These are phyloP conservation scores for Rhytidiadelphus loreus DNA, from an alignment of 225 moss, liverwort and hornwort species.

Conservation along the genomic window DNA sequence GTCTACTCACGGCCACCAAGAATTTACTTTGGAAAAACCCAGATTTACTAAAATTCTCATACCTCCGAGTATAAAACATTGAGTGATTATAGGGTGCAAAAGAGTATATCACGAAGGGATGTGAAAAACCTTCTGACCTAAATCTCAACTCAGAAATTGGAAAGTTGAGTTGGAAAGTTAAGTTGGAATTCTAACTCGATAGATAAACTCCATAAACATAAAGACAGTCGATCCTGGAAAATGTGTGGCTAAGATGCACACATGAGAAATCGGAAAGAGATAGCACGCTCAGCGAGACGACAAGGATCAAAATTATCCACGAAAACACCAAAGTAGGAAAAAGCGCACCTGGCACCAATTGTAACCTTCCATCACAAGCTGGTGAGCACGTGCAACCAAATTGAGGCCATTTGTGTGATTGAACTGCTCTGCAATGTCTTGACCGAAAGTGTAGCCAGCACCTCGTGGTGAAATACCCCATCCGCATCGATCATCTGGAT, in stretches of 20 bases:
- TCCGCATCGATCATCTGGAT: constrained; percentile 96
- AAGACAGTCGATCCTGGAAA: neutral
- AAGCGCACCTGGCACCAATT: constrained; percentile 94
- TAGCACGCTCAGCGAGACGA: neutral
- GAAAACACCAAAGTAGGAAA: neutral
- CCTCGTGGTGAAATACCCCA: constrained; percentile 99
- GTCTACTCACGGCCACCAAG: neutral
- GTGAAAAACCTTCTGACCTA: neutral
- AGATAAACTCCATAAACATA: neutral
- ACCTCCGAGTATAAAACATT: neutral
- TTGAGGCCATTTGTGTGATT: constrained; percentile 95
- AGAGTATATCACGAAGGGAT: neutral
- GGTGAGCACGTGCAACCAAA: constrained; percentile 96
- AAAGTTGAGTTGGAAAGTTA: neutral
- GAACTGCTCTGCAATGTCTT: constrained; percentile 98
- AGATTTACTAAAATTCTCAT: neutral
- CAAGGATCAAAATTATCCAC: neutral
- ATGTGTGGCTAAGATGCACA: neutral
- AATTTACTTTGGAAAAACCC: neutral
- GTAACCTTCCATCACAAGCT: constrained; percentile 99
- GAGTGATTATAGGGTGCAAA: neutral
- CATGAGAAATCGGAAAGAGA: neutral
- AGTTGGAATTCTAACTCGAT: neutral
- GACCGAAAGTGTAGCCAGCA: constrained; percentile 96
- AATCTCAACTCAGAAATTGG: neutral